These are phyloP conservation scores for Crithidia expoeki DNA, from an alignment of 208 protist species.

Conservation along the genomic window DNA sequence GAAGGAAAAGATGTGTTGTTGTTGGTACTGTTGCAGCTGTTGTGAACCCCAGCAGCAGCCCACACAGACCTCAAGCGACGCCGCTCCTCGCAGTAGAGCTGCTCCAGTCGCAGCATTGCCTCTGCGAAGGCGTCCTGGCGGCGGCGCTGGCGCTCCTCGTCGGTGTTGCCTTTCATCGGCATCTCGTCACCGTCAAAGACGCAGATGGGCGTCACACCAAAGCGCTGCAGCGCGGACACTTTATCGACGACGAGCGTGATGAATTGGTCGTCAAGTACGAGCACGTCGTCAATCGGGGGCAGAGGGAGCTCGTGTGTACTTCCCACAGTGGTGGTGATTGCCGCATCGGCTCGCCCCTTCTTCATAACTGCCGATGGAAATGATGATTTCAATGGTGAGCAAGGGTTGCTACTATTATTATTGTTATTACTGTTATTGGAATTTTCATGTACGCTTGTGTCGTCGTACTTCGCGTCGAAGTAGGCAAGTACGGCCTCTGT, in stretches of 20 bases:
- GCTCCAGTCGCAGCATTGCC: slow-evolving; percentile 50
- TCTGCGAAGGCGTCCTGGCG: slow-evolving; percentile 40
- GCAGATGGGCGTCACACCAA: slow-evolving; percentile 71
- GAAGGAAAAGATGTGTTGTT: too few relatives aligned
- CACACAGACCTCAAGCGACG: background rate
- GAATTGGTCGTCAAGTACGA: slow-evolving; percentile 40
- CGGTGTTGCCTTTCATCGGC: slow-evolving; percentile 76
- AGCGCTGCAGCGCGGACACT: slow-evolving; percentile 53
- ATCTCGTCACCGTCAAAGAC: slow-evolving; percentile 86
- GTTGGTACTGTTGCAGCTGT: too few relatives aligned
- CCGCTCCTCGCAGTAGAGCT: slow-evolving; percentile 35
- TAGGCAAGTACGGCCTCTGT: slow-evolving; percentile 29
- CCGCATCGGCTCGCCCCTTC: background rate
- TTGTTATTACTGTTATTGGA: too few relatives aligned
- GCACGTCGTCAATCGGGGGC: slow-evolving; percentile 37
- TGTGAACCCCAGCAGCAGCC: background rate
- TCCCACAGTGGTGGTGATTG: background rate
- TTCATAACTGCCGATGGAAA: background rate
- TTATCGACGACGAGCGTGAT: slow-evolving; percentile 42
- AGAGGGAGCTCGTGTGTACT: background rate
- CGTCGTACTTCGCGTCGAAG: slow-evolving; percentile 33
- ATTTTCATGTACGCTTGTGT: background rate
- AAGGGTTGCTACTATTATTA: too few relatives aligned
- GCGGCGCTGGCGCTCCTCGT: slow-evolving; percentile 51
- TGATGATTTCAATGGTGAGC: background rate